Percentiles rank a stretch among this genome's conserved stretches.
These are phyloP conservation scores for Mycena olivaceomarginata DNA, from an alignment of 768 basidiomycete genomes.

Conservation along the genomic window DNA sequence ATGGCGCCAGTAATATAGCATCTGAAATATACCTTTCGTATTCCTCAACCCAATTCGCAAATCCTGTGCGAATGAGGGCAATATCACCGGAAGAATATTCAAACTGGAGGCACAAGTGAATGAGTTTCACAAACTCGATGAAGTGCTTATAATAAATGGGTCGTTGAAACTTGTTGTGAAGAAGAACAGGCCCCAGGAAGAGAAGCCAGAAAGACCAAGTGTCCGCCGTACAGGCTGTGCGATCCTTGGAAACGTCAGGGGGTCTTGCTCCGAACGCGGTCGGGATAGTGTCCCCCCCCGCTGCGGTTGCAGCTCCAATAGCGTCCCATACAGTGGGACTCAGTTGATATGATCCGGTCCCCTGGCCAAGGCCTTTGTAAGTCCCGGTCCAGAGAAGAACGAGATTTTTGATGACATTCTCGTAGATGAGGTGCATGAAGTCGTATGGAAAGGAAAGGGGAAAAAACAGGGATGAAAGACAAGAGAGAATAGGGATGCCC, in stretches of 20 bases:
- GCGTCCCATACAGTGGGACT: slow-evolving; percentile 56
- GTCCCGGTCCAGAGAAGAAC: slow-evolving; percentile 57
- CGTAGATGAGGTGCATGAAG: slow-evolving; percentile 65
- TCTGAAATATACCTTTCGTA: slow-evolving; percentile 54
- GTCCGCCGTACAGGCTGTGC: no score
- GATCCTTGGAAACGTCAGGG: background rate
- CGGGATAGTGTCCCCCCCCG: slow-evolving; percentile 46
- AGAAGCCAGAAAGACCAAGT: background rate
- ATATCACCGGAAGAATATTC: slow-evolving; percentile 47
- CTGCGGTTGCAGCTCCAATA: slow-evolving; percentile 50
- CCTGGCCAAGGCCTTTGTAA: slow-evolving; percentile 44
- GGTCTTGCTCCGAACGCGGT: slow-evolving; percentile 46
- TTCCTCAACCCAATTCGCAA: slow-evolving; percentile 52
- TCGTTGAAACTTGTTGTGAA: background rate
- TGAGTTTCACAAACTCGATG: slow-evolving; percentile 42
- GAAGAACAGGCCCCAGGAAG: background rate
- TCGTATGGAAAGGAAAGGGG: slow-evolving; percentile 63
- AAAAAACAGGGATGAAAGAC: slow-evolving; percentile 58
- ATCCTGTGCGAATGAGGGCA: slow-evolving; percentile 46
- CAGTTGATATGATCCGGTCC: slow-evolving; percentile 49
- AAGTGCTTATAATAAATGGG: background rate
- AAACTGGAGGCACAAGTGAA: slow-evolving; percentile 56
- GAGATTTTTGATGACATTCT: slow-evolving; percentile 59
- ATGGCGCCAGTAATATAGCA: background rate
- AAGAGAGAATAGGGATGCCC: slow-evolving; percentile 53